Base-by-base conservation (phyloP, 2,329 filamentous ascomycete species). In the Setomelanomma holmii region DNA sequence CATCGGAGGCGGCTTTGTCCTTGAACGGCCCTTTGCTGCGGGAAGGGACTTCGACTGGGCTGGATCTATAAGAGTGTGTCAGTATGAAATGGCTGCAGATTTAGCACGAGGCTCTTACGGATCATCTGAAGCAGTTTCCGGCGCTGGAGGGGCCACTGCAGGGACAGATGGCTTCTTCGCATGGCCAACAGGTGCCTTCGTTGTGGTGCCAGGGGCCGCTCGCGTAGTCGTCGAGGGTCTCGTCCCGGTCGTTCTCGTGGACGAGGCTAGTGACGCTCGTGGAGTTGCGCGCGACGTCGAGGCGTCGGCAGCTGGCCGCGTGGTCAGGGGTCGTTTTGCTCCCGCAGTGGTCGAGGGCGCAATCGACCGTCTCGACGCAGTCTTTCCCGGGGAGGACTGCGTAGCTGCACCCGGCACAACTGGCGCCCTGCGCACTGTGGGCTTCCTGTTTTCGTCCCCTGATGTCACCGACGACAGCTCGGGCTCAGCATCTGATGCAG, bases 1-100 rank as follows among this genome's bases (percentile, higher is more conserved):
- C 69, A 52, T 75, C 72, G 16, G 72, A 75, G 20, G 64, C 60
- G 34, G 70, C 68, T 56, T 73, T 72, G 36, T 73, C 70, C 55
- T 68, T 72, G 59, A 61, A 60, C 7, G 49, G 55, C 40, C 51
- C 59, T 56, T 64, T 45, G 55, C 56, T 63, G 47, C 57, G 64
- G 33, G 61, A 53, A 35, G 68, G 60, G 24, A 64, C 55, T 17
- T 67, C 45, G 40, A 64, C 57, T 38, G 62, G 63, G 38, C 60
- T 62, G 41, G 58, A 52, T 7, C 63, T 69, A 44, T 39, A 35
- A 20, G 22, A 39, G 7, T 3, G 11, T 17, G 20, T 54, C 44
- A 55, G 49, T 16, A 40, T n/a, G 16, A 19, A n/a, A 20, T 36
- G 3, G 16, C 30, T 17, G 4, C 4, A 4, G 2, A 19, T 11